Evolutionary conservation across 805 yeast species (phyloP), one percentile per base, ranked within the genome.

Genomic region (Pachysolen tannophilus): DNA sequence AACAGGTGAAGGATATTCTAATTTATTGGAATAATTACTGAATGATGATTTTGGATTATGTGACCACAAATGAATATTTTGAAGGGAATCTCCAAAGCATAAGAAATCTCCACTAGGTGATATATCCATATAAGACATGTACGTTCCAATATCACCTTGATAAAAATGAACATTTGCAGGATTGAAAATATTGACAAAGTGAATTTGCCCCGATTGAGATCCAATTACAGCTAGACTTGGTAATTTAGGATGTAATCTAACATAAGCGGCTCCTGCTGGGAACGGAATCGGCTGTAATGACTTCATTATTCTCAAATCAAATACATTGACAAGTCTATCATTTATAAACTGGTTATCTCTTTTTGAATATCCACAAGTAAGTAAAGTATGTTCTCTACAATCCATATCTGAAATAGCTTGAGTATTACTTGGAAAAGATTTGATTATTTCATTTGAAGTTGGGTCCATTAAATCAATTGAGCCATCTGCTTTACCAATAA

Each of bases 181-280:
- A 53, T 85, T 84, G 41, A 74, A 76, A 47, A 83, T 70, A 55
- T 92, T 97, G 18, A 86, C 71, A 44, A 87, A 80, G 49, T 87
- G 95, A 39, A 92, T 62, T 40, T 86, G 90, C 13, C 97, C 97
- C 16, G 72, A 56, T 15, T 67, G 67, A 0, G 96, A 82, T 0
- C 85, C 81, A 6, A 84, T 76, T 4, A 86, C 54, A 30, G 86
- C 73, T 24, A 82, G 76, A 26, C 83, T 82, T 5, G 95, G 82
- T 33, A 87, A 52, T 41, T 82, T 81, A 6, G 97, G 97, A 58
- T 90, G 97, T 42, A 90, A 66, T 32, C 82, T 69, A 1, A 82
- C 92, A 51, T 72, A 82, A 8, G 82, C 69, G 1, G 97, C 96
- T 9, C 97, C 97, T 0, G 87, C 80, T 1, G 92, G 87, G 49